Evolutionary conservation across 2,329 filamentous ascomycete genomes (phyloP).

Genomic region (Fusarium burgessii): DNA sequence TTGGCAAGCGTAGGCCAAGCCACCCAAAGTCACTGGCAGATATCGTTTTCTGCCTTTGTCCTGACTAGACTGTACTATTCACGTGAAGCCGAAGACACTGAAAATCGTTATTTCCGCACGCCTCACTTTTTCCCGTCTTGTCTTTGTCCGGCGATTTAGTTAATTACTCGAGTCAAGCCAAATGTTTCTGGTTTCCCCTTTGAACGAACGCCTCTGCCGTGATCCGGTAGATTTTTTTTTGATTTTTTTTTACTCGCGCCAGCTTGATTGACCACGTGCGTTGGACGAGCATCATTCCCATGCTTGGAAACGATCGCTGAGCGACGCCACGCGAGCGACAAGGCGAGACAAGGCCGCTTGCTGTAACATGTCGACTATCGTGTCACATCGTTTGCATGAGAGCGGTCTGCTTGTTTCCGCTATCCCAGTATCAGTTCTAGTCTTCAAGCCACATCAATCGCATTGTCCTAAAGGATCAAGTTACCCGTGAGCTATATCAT

Average conservation of each 20-base stretch:
- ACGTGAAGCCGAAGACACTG: neutral
- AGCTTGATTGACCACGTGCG: constrained; percentile 26
- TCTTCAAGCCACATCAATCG: neutral
- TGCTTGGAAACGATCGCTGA: constrained; percentile 13
- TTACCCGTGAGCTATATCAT: constrained; percentile 2
- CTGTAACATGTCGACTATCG: constrained; percentile 8
- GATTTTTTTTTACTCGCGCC: neutral
- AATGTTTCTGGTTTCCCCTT: neutral
- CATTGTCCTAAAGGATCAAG: constrained; percentile 1
- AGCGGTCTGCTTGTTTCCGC: constrained; percentile 1
- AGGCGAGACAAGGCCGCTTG: constrained; percentile 10
- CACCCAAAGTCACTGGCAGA: neutral
- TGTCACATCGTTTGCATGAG: constrained; percentile 26
- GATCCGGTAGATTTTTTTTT: neutral
- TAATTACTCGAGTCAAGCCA: constrained; percentile 1
- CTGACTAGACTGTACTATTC: neutral
- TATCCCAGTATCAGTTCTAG: neutral
- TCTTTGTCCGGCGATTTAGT: neutral
- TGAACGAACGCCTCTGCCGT: constrained; percentile 16
- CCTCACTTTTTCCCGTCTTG: neutral
- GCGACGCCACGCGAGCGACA: constrained; percentile 32
- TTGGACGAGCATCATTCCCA: constrained; percentile 20
- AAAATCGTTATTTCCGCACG: neutral
- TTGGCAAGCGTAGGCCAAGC: neutral
- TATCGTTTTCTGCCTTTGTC: neutral